Conservation (phyloP, 2,329 filamentous ascomycete species). For the Juglanconis oblonga region DNA sequence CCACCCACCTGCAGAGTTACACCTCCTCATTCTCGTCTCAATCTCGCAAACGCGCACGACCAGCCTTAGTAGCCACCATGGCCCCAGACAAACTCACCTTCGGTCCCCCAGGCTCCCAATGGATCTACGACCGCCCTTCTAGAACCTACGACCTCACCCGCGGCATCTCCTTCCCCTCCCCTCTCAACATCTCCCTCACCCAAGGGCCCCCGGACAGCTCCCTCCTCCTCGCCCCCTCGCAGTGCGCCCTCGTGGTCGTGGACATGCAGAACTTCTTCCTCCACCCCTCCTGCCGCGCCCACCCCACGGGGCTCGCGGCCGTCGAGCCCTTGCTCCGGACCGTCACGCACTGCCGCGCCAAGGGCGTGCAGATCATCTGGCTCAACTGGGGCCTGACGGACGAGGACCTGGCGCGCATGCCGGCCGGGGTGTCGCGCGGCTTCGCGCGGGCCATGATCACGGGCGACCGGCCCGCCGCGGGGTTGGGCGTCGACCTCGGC, state of each 20-base stretch:
- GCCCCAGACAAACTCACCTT: constrained; percentile 21
- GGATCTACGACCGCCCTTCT: constrained; percentile 27
- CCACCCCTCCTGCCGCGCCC: constrained; percentile 36
- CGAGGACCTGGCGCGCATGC: constrained; percentile 47
- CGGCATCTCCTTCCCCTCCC: constrained; percentile 1
- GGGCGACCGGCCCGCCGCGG: constrained; percentile 19
- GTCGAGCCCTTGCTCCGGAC: constrained; percentile 38
- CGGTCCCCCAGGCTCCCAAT: constrained; percentile 29
- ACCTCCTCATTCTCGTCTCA: not conserved
- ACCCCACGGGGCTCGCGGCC: constrained; percentile 39
- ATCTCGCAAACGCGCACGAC: not conserved
- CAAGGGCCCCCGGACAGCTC: constrained; percentile 26
- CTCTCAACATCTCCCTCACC: constrained; percentile 25
- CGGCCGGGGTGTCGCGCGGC: constrained; percentile 43
- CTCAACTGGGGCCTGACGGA: constrained; percentile 57
- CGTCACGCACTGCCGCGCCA: constrained; percentile 43
- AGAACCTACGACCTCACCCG: constrained; percentile 30
- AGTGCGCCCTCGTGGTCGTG: constrained; percentile 47
- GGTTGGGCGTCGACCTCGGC: constrained; percentile 47
- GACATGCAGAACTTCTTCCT: constrained; percentile 56
- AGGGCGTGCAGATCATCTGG: constrained; percentile 51
- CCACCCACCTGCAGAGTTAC: not conserved
- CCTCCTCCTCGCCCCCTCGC: constrained; percentile 36
- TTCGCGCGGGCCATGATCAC: constrained; percentile 42
- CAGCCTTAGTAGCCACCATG: not conserved